These are phyloP conservation scores for Dioscorea cayenensis DNA, from an alignment of 116 monocot genomes.

Conservation along the genomic window DNA sequence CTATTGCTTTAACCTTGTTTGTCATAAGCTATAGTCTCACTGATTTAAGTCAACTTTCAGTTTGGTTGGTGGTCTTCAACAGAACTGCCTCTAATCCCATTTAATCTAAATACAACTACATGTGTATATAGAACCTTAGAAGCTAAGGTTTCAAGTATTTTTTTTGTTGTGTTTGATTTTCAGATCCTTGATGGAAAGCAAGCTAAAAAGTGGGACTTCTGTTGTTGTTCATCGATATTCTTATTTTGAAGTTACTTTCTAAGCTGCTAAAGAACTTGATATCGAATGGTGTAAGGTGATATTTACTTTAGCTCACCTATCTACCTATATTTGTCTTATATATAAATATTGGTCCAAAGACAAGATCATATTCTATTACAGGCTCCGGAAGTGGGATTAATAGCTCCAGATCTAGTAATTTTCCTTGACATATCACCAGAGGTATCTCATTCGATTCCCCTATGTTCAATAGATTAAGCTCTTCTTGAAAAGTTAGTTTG, in stretches of 20 bases:
- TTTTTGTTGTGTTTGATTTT: constrained; percentile 1
- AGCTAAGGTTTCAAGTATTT: neutral
- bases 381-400: constrained; percentile 74
- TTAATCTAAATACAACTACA: neutral
- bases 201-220: constrained; percentile 73
- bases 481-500: neutral
- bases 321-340: neutral
- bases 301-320: neutral
- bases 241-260: constrained; percentile 90
- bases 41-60: too few species aligned
- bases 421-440: constrained; percentile 79
- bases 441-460: constrained; percentile 23
- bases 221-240: constrained; percentile 86
- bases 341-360: neutral
- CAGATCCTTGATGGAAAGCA: constrained; percentile 84
- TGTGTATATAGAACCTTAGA: neutral
- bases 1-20: too few species aligned
- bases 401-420: constrained; percentile 88
- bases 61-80: too few species aligned
- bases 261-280: constrained; percentile 82
- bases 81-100: too few species aligned
- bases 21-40: too few species aligned
- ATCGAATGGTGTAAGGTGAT: constrained; percentile 89
- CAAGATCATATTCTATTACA: constrained; percentile 10
- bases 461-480: neutral